Conservation (phyloP, 1,139 yeast species). For the Blastobotrys malaysiensis region DNA sequence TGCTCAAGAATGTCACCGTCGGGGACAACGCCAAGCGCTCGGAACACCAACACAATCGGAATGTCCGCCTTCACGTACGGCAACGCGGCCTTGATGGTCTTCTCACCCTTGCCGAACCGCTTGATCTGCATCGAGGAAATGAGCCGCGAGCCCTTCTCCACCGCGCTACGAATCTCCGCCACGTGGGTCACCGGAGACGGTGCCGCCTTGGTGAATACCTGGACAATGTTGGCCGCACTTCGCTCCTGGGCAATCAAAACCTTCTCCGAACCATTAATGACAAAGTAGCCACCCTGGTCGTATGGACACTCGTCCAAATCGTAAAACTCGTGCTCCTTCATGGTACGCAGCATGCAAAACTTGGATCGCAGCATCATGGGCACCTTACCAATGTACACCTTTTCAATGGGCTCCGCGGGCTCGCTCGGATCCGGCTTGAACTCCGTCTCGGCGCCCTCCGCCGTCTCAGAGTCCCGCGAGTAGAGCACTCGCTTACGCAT, state of each 20-base stretch:
- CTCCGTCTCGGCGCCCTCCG: conserved; percentile 42
- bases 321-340: conserved; percentile 91
- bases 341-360: conserved; percentile 87
- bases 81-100: conserved; percentile 87
- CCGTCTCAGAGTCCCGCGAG: conserved; percentile 63
- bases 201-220: conserved; percentile 95
- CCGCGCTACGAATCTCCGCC: conserved; percentile 94
- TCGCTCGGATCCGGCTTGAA: conserved; percentile 57
- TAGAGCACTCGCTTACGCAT: conserved; percentile 87
- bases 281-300: conserved; percentile 99
- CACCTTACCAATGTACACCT: conserved; percentile 90
- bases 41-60: conserved; percentile 91
- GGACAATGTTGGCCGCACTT: conserved; percentile 96
- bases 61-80: conserved; percentile 96
- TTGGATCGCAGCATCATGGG: conserved; percentile 97
- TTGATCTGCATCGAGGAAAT: conserved; percentile 93
- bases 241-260: conserved; percentile 98
- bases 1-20: conserved; percentile 98
- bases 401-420: conserved; percentile 55
- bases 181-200: conserved; percentile 95
- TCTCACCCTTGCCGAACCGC: conserved; percentile 76
- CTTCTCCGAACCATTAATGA: conserved; percentile 96
- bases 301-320: conserved; percentile 97
- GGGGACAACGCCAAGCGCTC: conserved; percentile 97
- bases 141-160: conserved; percentile 94